Evolutionary conservation across 2,329 filamentous ascomycete species (phyloP).

Genomic region (Aspergillus chevalieri): DNA sequence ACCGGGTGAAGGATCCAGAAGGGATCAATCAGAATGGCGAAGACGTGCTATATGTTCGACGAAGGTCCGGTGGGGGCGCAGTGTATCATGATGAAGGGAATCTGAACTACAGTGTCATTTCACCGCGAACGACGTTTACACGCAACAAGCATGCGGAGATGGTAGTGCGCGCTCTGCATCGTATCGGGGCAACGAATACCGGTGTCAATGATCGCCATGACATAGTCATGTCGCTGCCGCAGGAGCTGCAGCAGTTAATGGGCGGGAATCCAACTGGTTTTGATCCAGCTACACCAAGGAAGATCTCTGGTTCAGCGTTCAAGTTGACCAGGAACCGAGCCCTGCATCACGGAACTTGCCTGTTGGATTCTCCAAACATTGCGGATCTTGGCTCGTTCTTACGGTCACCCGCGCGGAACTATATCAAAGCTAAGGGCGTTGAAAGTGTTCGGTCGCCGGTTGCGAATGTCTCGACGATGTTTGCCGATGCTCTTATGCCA

Average conservation of each 20-base stretch:
- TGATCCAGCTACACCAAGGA: constrained; percentile 48
- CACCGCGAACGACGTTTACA: constrained; percentile 68
- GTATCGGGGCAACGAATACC: constrained; percentile 44
- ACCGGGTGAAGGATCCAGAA: constrained; percentile 13
- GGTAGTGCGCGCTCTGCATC: constrained; percentile 74
- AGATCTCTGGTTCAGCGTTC: constrained; percentile 91
- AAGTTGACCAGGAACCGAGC: constrained; percentile 77
- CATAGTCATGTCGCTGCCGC: constrained; percentile 62
- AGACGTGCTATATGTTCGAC: constrained; percentile 63
- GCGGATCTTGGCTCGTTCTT: constrained; percentile 62
- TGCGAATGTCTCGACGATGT: constrained; percentile 63
- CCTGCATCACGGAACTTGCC: constrained; percentile 87
- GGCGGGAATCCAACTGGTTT: constrained; percentile 12
- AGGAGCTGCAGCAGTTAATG: not conserved
- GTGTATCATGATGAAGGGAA: constrained; percentile 94
- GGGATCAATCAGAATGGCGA: constrained; percentile 14
- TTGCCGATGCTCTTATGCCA: constrained; percentile 37
- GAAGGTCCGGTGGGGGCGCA: constrained; percentile 81
- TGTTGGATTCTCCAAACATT: constrained; percentile 72
- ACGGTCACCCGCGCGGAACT: constrained; percentile 68
- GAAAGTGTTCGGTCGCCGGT: constrained; percentile 85
- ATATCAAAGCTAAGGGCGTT: constrained; percentile 75
- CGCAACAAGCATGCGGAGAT: constrained; percentile 85
- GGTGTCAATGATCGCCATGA: constrained; percentile 88
- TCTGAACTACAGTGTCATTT: constrained; percentile 90